Base-by-base conservation (phyloP, 169 alveolate genomes). In the Theileria equi region DNA sequence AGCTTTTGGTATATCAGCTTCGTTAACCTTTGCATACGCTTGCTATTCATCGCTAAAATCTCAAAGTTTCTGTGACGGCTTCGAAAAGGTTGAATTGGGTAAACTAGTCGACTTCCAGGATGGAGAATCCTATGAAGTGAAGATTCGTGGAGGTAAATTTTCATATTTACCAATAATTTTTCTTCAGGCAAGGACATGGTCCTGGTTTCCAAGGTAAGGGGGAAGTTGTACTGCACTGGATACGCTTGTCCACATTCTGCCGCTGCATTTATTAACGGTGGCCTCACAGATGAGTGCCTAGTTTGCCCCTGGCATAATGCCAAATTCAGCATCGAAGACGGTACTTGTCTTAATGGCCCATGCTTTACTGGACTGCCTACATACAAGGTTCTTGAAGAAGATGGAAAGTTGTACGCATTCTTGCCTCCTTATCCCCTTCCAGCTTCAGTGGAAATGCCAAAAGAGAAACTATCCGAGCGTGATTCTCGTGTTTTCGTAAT, bases 251-350 rank as follows among this genome's bases (percentile, higher is more conserved):
- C 92, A 1, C 92, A 86, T 40, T 82, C 65, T 35, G 57, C 83
- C 32, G 92, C 92, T 7, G 78, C 89, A 3, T 81, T 86, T 28
- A 58, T 43, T 23, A 66, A 74, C 45, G 84, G 84, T 67, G 72
- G 66, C n/a, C 68, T 80, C 47, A 86, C 92, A 32, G 83, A 77
- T 49, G 84, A 81, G 29, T 66, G 49, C 44, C 61, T 86, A 26
- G 66, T 86, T 0, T 86, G 92, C 32, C 92, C 92, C 19, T 76
- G 90, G 90, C 92, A 86, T 69, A 84, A 86, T 48, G 92, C 92
- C 16, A 86, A 81, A 54, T 86, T 86, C 50, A 81, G 79, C 72
- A 58, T 86, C 40, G 45, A 63, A 53, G 82, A 84, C 36, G 92
- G 92, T 1, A 85, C 81, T 43, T 86, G 88, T 52, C 62, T 77